These are phyloP conservation scores for Talaromyces sp. DNA, from an alignment of 2,329 filamentous ascomycete species.

Conservation along the genomic window DNA sequence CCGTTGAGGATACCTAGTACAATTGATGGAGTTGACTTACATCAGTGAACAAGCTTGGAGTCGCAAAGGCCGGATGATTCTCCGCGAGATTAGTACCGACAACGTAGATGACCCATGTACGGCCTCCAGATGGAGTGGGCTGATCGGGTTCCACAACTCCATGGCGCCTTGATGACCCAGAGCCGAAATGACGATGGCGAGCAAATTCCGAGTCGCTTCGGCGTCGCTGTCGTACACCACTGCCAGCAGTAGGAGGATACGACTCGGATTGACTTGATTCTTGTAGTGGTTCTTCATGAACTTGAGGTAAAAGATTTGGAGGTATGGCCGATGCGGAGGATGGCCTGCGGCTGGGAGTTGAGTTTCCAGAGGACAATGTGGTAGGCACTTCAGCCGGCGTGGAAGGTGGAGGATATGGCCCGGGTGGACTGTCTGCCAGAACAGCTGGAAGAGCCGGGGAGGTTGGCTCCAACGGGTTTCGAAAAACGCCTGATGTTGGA, in stretches of 20 bases:
- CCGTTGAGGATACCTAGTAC: not conserved
- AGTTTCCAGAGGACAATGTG: constrained; percentile 52
- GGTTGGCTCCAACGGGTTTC: constrained; percentile 25
- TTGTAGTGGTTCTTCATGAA: constrained; percentile 37
- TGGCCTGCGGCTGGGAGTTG: constrained; percentile 46
- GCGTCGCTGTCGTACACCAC: constrained; percentile 49
- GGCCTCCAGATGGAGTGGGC: constrained; percentile 47
- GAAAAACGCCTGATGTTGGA: constrained; percentile 28
- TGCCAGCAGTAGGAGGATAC: constrained; percentile 31
- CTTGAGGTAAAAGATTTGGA: constrained; percentile 36
- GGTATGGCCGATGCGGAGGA: constrained; percentile 47
- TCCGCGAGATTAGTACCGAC: constrained; percentile 66
- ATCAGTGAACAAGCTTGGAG: constrained; percentile 66
- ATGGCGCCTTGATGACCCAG: constrained; percentile 60
- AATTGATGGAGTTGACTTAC: constrained; percentile 40
- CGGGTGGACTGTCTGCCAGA: constrained; percentile 54
- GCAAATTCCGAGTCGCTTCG: constrained; percentile 58
- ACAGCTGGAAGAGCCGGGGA: constrained; percentile 41
- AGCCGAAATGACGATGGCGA: constrained; percentile 55
- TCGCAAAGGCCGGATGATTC: constrained; percentile 66
- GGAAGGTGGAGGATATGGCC: constrained; percentile 60
- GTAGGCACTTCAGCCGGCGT: constrained; percentile 58
- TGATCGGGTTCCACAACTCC: constrained; percentile 61
- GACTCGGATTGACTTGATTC: constrained; percentile 37
- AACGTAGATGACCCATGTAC: constrained; percentile 70